Evolutionary conservation across 352 stramenopile genomes (phyloP).

Genomic region (Pythium vanterpoolii): DNA sequence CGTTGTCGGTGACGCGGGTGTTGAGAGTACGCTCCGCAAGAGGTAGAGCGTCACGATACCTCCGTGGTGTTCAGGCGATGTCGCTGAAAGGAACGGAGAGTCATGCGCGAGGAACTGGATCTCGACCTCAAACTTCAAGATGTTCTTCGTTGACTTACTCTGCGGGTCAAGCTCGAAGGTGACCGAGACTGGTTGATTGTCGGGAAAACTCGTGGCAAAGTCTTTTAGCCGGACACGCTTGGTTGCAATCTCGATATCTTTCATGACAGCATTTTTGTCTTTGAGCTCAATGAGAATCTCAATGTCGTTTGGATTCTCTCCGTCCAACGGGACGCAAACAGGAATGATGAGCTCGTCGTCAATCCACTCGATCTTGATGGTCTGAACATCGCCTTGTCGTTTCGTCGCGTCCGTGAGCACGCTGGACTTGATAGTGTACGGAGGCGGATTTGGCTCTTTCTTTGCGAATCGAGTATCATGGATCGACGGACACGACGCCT

Average conservation of each 20-base stretch:
- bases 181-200: not conserved
- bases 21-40: slow-evolving; percentile 13
- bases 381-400: not conserved
- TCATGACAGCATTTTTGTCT: slow-evolving; percentile 48
- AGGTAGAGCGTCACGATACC: slow-evolving; percentile 30
- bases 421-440: slow-evolving; percentile 9
- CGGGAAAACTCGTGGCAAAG: not conserved
- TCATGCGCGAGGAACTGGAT: slow-evolving; percentile 26
- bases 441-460: not conserved
- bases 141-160: slow-evolving; percentile 5
- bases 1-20: not conserved
- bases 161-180: slow-evolving; percentile 7
- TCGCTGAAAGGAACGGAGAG: slow-evolving; percentile 11
- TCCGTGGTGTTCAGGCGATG: slow-evolving; percentile 13
- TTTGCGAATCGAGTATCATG: not conserved
- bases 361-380: slow-evolving; percentile 23
- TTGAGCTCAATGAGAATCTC: slow-evolving; percentile 31
- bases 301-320: not conserved
- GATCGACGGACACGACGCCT: slow-evolving; percentile 17
- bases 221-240: slow-evolving; percentile 18
- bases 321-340: slow-evolving; percentile 12
- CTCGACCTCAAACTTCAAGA: slow-evolving; percentile 14
- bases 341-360: slow-evolving; percentile 31
- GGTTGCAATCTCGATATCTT: slow-evolving; percentile 29
- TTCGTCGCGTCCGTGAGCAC: slow-evolving; percentile 33